Evolutionary conservation across 2,329 filamentous ascomycete species (phyloP), one percentile per base, ranked within the genome.

Genomic region (Hypoxylon sp.): DNA sequence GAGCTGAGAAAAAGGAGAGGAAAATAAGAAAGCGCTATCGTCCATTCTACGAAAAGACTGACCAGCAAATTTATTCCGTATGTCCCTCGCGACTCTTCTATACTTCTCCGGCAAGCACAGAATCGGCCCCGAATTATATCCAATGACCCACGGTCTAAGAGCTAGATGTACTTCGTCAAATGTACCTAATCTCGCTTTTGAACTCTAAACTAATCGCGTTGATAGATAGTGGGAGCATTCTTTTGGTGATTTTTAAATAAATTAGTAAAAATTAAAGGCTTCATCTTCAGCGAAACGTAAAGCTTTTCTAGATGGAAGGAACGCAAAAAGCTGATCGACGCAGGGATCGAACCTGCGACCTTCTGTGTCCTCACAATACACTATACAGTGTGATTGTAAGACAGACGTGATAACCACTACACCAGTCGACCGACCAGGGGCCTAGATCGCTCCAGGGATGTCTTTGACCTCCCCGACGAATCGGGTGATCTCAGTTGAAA

Each of bases 321-420:
- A 39, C 33, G 22, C 11, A 65, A 69, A 69, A 65, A 58, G n/a
- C 35, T 72, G 70, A 70, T 71, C 67, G 56, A 69, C 65, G 70
- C 68, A 71, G 69, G 70, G 70, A 72, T 72, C 70, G 70, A 72
- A 72, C 70, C 69, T 71, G 68, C 70, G 70, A 65, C 70, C 70
- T 72, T 69, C 66, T 65, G 70, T 68, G 70, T 67, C 37, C 67
- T 62, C 35, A 70, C 63, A 70, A 46, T 65, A 51, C 50, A 61
- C 61, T 48, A 8, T 63, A 47, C n/a, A 47, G 22, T 42, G 50
- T 9, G 14, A 47, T 33, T 72, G 70, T 72, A 72, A 72, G 66
- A 68, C 70, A 65, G 66, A 67, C 55, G 68, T 67, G 70, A 71
- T 72, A 66, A 72, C 70, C 70, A 72, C 70, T 72, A 71, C 70